phyloP scores from a whole-genome alignment of 441 rosid species.

The Adansonia rubrostipa region DNA sequence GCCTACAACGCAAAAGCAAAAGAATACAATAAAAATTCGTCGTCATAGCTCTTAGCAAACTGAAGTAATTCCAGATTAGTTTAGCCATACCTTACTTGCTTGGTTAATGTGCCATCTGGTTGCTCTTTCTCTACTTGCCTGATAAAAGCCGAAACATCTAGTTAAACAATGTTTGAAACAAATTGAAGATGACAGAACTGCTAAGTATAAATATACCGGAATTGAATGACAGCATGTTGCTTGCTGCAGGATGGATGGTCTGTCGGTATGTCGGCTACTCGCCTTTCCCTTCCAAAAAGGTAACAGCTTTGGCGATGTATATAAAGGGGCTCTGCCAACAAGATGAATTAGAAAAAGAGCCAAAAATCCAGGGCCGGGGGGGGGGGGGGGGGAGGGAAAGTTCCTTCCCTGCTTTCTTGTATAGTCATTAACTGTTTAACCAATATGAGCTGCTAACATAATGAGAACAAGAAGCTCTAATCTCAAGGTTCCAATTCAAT shows the following conservation, averaged over 20 bases:
- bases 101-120: slow-evolving; percentile 67
- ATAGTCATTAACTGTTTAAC: slow-evolving; percentile 9
- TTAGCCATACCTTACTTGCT: slow-evolving; percentile 64
- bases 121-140: slow-evolving; percentile 81
- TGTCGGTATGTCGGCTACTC: slow-evolving; percentile 88
- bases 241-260: slow-evolving; percentile 99
- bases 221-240: slow-evolving; percentile 95
- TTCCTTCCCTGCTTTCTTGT: slow-evolving; percentile 20
- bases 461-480: background rate
- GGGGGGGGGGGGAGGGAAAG: background rate
- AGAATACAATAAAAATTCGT: slow-evolving; percentile 17
- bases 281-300: slow-evolving; percentile 88
- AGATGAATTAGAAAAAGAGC: slow-evolving; percentile 27
- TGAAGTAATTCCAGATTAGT: slow-evolving; percentile 15
- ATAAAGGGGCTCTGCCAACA: slow-evolving; percentile 74
- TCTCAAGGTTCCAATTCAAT: background rate
- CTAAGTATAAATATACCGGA: slow-evolving; percentile 51
- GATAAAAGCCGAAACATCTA: slow-evolving; percentile 33
- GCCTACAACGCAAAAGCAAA: slow-evolving; percentile 49
- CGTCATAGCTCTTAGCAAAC: slow-evolving; percentile 10
- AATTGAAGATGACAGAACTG: slow-evolving; percentile 17
- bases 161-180: slow-evolving; percentile 25
- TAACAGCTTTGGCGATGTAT: slow-evolving; percentile 94
- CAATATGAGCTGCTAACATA: background rate
- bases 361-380: no score